Percentiles rank a stretch among this genome's conserved stretches.
Conservation (phyloP, 257 asterid species). For the Ocimum tenuiflorum region DNA sequence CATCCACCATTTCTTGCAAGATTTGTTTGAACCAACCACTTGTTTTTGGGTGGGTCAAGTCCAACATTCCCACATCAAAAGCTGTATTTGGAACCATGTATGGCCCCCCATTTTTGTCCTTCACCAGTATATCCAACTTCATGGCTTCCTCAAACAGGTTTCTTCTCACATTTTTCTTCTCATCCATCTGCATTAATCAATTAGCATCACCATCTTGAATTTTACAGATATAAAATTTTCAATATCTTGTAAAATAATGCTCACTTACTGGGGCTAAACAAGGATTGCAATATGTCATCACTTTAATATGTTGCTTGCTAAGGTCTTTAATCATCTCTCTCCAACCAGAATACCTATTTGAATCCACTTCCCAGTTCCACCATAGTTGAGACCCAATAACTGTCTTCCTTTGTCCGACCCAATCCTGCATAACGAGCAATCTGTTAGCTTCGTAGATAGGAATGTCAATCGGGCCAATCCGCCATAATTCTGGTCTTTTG, state of each 20-base stretch:
- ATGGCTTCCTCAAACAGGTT: slow-evolving; percentile 71
- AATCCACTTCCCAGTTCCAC: slow-evolving; percentile 99
- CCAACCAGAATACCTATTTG: slow-evolving; percentile 74
- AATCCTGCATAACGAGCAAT: slow-evolving; percentile 44
- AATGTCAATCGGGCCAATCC: too few species aligned
- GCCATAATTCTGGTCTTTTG: too few species aligned
- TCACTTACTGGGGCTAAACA: slow-evolving; percentile 80
- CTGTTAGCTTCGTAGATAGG: not conserved
- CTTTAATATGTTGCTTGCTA: slow-evolving; percentile 42
- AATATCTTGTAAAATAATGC: not conserved
- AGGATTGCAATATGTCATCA: slow-evolving; percentile 99
- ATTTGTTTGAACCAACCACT: slow-evolving; percentile 79
- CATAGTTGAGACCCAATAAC: slow-evolving; percentile 94
- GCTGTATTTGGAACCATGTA: slow-evolving; percentile 96
- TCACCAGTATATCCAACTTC: slow-evolving; percentile 71
- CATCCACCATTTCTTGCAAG: slow-evolving; percentile 76
- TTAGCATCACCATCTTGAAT: too few species aligned
- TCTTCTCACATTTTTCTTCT: slow-evolving; percentile 50
- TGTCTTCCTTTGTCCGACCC: slow-evolving; percentile 95
- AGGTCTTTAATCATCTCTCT: slow-evolving; percentile 52
- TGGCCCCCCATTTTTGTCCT: slow-evolving; percentile 58
- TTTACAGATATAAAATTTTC: too few species aligned
- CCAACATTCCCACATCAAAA: slow-evolving; percentile 92
- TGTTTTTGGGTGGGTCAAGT: slow-evolving; percentile 73
- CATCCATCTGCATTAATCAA: slow-evolving; percentile 49